A percentile compares a stretch with the other conserved stretches of the same genome.
Evolutionary conservation across 2,329 filamentous ascomycete species (phyloP).

Genomic region (Chalaropsis ovoidea): DNA sequence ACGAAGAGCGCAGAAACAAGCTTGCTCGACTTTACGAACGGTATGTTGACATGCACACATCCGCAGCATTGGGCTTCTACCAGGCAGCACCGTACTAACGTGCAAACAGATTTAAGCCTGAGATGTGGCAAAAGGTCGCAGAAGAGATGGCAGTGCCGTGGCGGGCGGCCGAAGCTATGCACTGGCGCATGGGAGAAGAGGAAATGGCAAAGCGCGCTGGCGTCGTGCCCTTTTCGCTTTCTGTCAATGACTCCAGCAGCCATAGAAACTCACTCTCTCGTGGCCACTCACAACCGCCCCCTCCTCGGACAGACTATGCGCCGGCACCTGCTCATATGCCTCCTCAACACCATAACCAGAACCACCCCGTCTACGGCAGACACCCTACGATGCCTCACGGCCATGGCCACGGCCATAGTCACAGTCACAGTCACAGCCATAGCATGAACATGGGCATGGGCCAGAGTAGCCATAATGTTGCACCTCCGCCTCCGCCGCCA

Average conservation of each 20-base stretch:
- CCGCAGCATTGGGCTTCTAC: neutral
- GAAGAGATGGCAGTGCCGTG: constrained; percentile 93
- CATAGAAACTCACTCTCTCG: constrained; percentile 35
- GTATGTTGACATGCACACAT: constrained; percentile 42
- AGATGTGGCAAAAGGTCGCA: constrained; percentile 95
- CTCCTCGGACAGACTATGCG: constrained; percentile 27
- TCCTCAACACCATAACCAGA: constrained; percentile 16
- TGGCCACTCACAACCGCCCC: constrained; percentile 33
- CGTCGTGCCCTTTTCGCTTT: constrained; percentile 71
- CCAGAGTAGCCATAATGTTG: constrained; percentile 15
- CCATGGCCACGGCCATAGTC: constrained; percentile 29
- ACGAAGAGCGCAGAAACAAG: constrained; percentile 96
- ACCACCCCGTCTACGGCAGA: constrained; percentile 37
- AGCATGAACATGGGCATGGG: constrained; percentile 27
- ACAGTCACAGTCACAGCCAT: constrained; percentile 30
- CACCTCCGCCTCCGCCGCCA: constrained; percentile 28
- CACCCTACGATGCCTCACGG: constrained; percentile 31
- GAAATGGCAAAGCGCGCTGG: constrained; percentile 92
- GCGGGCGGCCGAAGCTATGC: constrained; percentile 94
- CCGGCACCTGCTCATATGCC: constrained; percentile 11
- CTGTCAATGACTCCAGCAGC: constrained; percentile 37
- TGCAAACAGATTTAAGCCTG: constrained; percentile 72
- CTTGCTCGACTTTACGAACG: constrained; percentile 89
- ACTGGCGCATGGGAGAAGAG: constrained; percentile 87
- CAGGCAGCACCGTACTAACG: neutral